Evolutionary conservation across 2,329 filamentous ascomycete species (phyloP).

Genomic region (Epichloe bromicola): DNA sequence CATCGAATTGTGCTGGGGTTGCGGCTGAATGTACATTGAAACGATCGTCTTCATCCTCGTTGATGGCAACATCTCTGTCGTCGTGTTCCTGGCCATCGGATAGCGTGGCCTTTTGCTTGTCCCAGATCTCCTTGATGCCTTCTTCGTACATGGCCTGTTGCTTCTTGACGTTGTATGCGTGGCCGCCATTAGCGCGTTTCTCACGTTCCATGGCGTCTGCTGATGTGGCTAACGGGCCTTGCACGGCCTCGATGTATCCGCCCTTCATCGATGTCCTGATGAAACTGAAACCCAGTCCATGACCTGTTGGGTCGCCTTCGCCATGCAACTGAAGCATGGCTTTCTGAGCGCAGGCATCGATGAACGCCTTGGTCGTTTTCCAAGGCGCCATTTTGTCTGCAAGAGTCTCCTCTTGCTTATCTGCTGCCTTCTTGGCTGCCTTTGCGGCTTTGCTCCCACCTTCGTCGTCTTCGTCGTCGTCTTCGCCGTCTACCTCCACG

Average conservation of each 20-base stretch:
- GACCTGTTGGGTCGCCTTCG: constrained; percentile 85
- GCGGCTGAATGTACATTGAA: constrained; percentile 62
- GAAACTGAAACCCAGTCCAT: constrained; percentile 90
- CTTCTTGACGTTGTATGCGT: constrained; percentile 93
- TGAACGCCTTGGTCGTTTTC: constrained; percentile 93
- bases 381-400: constrained; percentile 88
- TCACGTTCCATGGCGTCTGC: constrained; percentile 82
- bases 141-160: constrained; percentile 88
- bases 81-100: constrained; percentile 58
- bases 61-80: constrained; percentile 44
- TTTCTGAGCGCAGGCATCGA: constrained; percentile 85
- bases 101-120: constrained; percentile 67
- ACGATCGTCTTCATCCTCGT: constrained; percentile 49
- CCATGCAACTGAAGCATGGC: constrained; percentile 94
- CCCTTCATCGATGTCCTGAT: constrained; percentile 99
- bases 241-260: constrained; percentile 74
- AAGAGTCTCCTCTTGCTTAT: constrained; percentile 54
- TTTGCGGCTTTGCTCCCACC: constrained; percentile 27
- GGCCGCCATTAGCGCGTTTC: constrained; percentile 78
- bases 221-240: constrained; percentile 49
- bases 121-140: constrained; percentile 86
- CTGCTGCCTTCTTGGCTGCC: constrained; percentile 27
- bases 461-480: constrained; percentile 33
- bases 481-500: constrained; percentile 49
- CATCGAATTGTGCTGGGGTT: constrained; percentile 56